Evolutionary conservation across 2,329 filamentous ascomycete genomes (phyloP).

Genomic region (Cladorrhinum sp.): DNA sequence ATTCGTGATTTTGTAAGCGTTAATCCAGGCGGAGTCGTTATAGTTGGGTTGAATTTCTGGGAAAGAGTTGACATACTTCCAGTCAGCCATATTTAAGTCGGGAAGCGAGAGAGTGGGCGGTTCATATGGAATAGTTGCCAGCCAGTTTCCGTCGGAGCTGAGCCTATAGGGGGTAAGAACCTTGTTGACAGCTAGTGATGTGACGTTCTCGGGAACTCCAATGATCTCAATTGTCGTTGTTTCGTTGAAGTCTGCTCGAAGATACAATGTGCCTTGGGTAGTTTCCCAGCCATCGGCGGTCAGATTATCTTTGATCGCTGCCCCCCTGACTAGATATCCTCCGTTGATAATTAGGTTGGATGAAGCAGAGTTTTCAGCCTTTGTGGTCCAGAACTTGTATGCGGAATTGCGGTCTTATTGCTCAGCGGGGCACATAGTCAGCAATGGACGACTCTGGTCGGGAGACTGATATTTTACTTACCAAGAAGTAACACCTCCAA

Average conservation of each 20-base stretch:
- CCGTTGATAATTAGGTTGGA: conserved; percentile 59
- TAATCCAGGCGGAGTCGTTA: conserved; percentile 66
- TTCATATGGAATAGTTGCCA: conserved; percentile 45
- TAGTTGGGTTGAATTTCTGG: conserved; percentile 65
- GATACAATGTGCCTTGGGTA: conserved; percentile 45
- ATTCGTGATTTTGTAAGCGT: conserved; percentile 54
- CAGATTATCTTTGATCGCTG: conserved; percentile 40
- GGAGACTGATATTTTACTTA: conserved; percentile 30
- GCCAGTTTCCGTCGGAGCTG: conserved; percentile 45
- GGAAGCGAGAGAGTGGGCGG: conserved; percentile 54
- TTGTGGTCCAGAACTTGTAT: conserved; percentile 67
- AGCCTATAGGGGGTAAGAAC: conserved; percentile 36
- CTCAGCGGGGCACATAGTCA: conserved; percentile 9
- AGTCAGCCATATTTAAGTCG: conserved; percentile 50
- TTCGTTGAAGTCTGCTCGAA: conserved; percentile 70
- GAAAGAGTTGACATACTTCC: conserved; percentile 69
- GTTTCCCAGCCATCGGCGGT: conserved; percentile 35
- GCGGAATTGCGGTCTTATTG: conserved; percentile 58
- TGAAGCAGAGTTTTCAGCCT: conserved; percentile 40
- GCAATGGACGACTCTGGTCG: background rate
- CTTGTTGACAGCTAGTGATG: conserved; percentile 44
- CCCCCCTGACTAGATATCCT: conserved; percentile 62
- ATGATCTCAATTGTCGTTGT: conserved; percentile 68
- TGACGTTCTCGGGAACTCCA: conserved; percentile 52
- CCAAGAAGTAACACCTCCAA: conserved; percentile 48